Evolutionary conservation across 345 rosid genomes (phyloP).

Genomic region (Citrus trifoliata): DNA sequence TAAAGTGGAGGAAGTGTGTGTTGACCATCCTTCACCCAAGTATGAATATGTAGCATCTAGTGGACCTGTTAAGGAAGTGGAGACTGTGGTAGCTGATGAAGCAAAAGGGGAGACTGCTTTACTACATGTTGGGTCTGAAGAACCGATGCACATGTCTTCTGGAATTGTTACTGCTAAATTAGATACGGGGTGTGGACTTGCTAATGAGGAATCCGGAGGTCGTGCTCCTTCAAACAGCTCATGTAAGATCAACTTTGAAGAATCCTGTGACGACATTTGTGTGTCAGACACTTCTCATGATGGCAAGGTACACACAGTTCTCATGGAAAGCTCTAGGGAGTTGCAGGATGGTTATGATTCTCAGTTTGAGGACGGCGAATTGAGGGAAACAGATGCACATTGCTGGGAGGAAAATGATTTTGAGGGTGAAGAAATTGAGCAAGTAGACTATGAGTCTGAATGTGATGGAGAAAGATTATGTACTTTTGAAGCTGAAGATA

Average conservation of each 20-base stretch:
- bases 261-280: slow-evolving; percentile 16
- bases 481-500: slow-evolving; percentile 27
- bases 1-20: slow-evolving; percentile 8
- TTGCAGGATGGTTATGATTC: slow-evolving; percentile 54
- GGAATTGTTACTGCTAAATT: slow-evolving; percentile 2
- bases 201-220: slow-evolving; percentile 12
- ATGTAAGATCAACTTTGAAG: slow-evolving; percentile 13
- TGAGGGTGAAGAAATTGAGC: slow-evolving; percentile 34
- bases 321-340: slow-evolving; percentile 17
- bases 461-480: slow-evolving; percentile 39
- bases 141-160: slow-evolving; percentile 13
- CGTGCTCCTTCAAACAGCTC: slow-evolving; percentile 8
- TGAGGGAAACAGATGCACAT: slow-evolving; percentile 42
- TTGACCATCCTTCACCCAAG: background rate
- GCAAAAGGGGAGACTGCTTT: slow-evolving; percentile 10
- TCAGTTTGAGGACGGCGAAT: slow-evolving; percentile 64
- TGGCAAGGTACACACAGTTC: slow-evolving; percentile 3
- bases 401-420: slow-evolving; percentile 40
- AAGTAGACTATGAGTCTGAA: slow-evolving; percentile 56
- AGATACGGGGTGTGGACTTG: background rate
- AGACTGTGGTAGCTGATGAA: background rate
- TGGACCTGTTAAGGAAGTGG: slow-evolving; percentile 8
- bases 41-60: slow-evolving; percentile 2
- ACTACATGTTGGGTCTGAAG: slow-evolving; percentile 4
- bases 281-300: slow-evolving; percentile 24